Percentiles rank a stretch among this genome's conserved stretches.
These are phyloP conservation scores for Backusella sp. DNA, from an alignment of 192 early-diverging fungal genomes.

Conservation along the genomic window DNA sequence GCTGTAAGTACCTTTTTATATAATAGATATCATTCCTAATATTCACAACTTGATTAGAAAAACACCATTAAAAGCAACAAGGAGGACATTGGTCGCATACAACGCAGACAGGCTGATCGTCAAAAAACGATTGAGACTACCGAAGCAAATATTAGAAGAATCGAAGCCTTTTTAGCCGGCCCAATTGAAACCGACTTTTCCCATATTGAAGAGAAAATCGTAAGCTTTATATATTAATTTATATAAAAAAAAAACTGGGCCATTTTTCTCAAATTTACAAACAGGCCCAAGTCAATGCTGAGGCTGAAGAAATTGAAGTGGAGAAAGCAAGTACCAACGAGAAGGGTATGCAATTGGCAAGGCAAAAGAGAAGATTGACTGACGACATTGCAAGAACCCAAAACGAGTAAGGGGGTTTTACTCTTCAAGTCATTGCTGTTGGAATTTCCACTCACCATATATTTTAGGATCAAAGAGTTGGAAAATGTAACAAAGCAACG, in stretches of 20 bases:
- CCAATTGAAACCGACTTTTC: background rate
- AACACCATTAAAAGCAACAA: background rate
- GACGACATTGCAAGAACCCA: slow-evolving; percentile 16
- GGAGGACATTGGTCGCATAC: background rate
- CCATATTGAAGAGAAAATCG: background rate
- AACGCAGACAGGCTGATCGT: background rate
- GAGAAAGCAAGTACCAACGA: background rate
- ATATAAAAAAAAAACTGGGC: background rate
- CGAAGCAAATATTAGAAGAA: background rate
- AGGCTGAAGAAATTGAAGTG: background rate
- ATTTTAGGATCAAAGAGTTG: slow-evolving; percentile 50
- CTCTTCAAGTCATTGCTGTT: background rate
- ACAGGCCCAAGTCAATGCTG: background rate
- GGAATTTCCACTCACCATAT: background rate
- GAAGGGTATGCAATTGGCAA: slow-evolving; percentile 22
- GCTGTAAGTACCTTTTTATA: background rate
- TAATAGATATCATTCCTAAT: too few species aligned
- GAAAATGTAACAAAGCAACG: slow-evolving; percentile 56
- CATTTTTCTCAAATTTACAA: background rate
- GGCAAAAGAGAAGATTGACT: slow-evolving; percentile 21
- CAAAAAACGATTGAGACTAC: background rate
- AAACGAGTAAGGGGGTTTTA: slow-evolving; percentile 25
- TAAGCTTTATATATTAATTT: background rate
- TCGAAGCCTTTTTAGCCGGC: background rate
- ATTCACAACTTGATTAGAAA: background rate